These are phyloP conservation scores for Mortierella sp. DNA, from an alignment of 371 early-diverging fungal genomes.

Conservation along the genomic window DNA sequence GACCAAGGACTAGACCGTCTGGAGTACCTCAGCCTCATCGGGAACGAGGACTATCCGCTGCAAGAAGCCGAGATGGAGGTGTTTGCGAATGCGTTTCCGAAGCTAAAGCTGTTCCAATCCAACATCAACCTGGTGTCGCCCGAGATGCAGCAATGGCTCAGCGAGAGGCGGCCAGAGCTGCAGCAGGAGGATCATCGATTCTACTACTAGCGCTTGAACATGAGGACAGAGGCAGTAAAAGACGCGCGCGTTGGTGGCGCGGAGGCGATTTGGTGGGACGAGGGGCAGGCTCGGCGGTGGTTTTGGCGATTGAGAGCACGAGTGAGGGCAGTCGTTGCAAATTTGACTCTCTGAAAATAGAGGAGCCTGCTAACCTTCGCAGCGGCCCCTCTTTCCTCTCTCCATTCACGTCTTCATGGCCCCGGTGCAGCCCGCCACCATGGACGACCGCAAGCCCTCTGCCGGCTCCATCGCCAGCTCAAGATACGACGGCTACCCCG, in stretches of 20 bases:
- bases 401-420: conserved; percentile 11
- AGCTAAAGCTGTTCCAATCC: conserved; percentile 10
- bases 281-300: too few relatives aligned
- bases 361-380: too few relatives aligned
- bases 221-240: too few relatives aligned
- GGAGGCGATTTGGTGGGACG: too few relatives aligned
- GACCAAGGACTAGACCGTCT: conserved; percentile 2
- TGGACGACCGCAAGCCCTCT: conserved; percentile 24
- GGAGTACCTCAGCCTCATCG: conserved; percentile 1
- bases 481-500: conserved; percentile 7
- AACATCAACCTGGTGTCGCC: conserved; percentile 10
- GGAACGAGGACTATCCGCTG: conserved; percentile 10
- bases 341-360: too few relatives aligned
- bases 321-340: too few relatives aligned
- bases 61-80: conserved; percentile 2
- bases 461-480: conserved; percentile 19
- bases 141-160: conserved; percentile 12
- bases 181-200: conserved; percentile 10
- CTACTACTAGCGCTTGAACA: conserved; percentile 3
- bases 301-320: too few relatives aligned
- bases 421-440: conserved; percentile 11
- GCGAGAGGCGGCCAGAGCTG: conserved; percentile 11
- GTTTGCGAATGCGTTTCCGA: conserved; percentile 3
- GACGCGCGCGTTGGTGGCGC: background rate
- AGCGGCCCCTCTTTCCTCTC: background rate